Evolutionary conservation across 345 rosid species (phyloP), one percentile per base, ranked within the genome.

Genomic region (Rubroshorea leprosula): DNA sequence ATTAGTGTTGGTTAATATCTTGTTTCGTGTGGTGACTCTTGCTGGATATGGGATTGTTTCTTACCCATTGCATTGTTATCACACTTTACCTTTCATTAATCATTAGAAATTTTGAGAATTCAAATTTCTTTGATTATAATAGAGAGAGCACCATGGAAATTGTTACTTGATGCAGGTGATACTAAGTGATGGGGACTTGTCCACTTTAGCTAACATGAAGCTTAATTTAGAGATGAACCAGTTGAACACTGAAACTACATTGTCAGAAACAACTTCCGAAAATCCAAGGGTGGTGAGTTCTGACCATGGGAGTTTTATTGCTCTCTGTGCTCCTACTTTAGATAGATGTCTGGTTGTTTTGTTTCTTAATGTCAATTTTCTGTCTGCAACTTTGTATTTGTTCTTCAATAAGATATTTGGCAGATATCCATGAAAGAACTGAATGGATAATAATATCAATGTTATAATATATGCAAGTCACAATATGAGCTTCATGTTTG

Each of bases 191-290:
- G 96, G 96, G 14, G 89, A 87, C 65, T 74, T 76, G 55, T 72
- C 81, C 51, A 81, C 96, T 61, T 77, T 90, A 24, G 72, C 85
- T 64, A 90, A 87, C 72, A 76, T 87, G 96, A 82, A 80, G 69
- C 69, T 69, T 62, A 85, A 83, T 69, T 73, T 85, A 74, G 86
- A 76, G 67, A 70, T 66, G 64, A 83, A 83, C 62, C 58, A 63
- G 27, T 52, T 80, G 69, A 73, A 61, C 15, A 31, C 57, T 31
- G 77, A 54, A 49, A 59, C 63, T 19, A 51, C 56, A 44, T 35
- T 65, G 18, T 62, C 54, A 3, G 60, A 71, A 44, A 61, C 55
- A 68, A 17, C 65, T 13, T 31, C 51, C 5, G 68, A 74, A 65
- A 54, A 68, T 65, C 64, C 27, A 51, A 68, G 64, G 44, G 35